Evolutionary conservation across 345 rosid genomes (phyloP), one percentile per base, ranked within the genome.

Genomic region (Rhizophora apiculata): DNA sequence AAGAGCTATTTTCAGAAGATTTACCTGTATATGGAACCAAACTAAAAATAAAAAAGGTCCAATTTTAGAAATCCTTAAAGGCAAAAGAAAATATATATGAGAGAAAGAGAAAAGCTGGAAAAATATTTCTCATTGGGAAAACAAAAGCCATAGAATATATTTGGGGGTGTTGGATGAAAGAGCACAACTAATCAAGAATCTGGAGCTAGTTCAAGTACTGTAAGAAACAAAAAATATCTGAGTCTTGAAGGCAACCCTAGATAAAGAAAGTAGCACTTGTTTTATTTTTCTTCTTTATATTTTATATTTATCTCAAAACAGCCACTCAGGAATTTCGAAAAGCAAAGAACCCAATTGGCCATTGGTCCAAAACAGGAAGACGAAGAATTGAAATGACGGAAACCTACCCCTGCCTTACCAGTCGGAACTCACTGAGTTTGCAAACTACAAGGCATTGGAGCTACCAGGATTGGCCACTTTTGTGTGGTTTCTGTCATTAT

Each of bases 101-200:
- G 15, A 30, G 30, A 62, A 62, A 62, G 27, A 34, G 62, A 61
- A n/a, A 70, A 32, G 49, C 8, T 51, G 24, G 34, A 18, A 7
- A 48, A 24, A 68, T 8, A 22, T 20, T 18, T 4, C 11, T 68
- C 32, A 18, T 15, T 29, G 30, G 46, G 29, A 2, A 59, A 7
- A 30, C 20, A 18, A 62, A 11, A 4, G 3, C 10, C 30, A 46
- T 13, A 68, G 29, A 21, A 7, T 26, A 46, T 26, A 30, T 2
- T 58, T n/a, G 0, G 49, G 19, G 19, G 18, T 6, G 20, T 8
- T 5, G 18, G n/a, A 39, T 3, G 11, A 19, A 29, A 48, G 6
- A 27, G 30, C 15, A 15, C 5, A 31, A 6, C 15, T 32, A 19
- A 59, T 24, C 5, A 27, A 48, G 65, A 65, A 72, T 72, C 75